A percentile compares a stretch with the other conserved stretches of the same genome.
These are phyloP conservation scores for Mayamaea pseudoterrestris DNA, from an alignment of 108 stramenopile genomes.

Conservation along the genomic window DNA sequence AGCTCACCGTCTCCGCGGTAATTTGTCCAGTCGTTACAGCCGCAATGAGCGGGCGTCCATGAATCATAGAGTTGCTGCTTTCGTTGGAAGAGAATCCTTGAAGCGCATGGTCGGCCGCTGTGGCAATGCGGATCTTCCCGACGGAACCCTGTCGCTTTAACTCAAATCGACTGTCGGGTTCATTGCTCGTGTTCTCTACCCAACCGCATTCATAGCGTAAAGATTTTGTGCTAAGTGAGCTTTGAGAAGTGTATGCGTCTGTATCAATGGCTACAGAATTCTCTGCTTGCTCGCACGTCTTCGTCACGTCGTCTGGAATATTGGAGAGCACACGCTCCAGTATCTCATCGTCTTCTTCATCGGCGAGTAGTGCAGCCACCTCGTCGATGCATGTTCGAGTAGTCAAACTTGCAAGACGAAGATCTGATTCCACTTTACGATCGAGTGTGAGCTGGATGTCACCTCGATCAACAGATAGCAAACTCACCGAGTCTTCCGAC, in stretches of 20 bases:
- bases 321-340: slow-evolving; percentile 4
- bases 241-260: slow-evolving; percentile 4
- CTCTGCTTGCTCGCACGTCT: slow-evolving; percentile 8
- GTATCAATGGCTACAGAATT: slow-evolving; percentile 10
- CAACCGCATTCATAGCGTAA: slow-evolving; percentile 44
- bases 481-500: slow-evolving; percentile 53
- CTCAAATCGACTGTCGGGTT: slow-evolving; percentile 84
- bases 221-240: neutral
- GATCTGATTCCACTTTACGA: slow-evolving; percentile 73
- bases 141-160: slow-evolving; percentile 13
- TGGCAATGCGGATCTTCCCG: slow-evolving; percentile 74
- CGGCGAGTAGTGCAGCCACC: slow-evolving; percentile 20
- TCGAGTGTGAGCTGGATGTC: slow-evolving; percentile 52
- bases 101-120: slow-evolving; percentile 66
- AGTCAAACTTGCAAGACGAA: slow-evolving; percentile 35
- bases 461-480: slow-evolving; percentile 35
- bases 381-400: slow-evolving; percentile 5
- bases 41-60: slow-evolving; percentile 43
- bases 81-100: slow-evolving; percentile 34
- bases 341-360: slow-evolving; percentile 23
- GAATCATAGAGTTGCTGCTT: neutral
- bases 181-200: slow-evolving; percentile 66
- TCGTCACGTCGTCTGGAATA: neutral
- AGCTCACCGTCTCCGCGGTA: slow-evolving; percentile 64
- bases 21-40: slow-evolving; percentile 47